Conservation (phyloP, 495 filamentous ascomycete species). For the Lasiosphaeria ovina region DNA sequence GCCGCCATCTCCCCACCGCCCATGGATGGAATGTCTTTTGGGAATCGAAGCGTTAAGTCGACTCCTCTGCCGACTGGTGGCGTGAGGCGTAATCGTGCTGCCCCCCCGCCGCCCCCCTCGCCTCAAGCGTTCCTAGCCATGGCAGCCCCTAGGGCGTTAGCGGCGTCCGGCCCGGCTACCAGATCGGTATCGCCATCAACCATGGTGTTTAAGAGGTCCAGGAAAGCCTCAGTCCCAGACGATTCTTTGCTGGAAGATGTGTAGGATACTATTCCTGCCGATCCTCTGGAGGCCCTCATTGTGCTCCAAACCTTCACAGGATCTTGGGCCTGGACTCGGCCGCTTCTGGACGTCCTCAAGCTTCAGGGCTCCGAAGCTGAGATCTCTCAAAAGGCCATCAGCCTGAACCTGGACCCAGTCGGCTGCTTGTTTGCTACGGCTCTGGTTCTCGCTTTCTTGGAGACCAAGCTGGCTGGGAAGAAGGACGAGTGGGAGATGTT, state of each 20-base stretch:
- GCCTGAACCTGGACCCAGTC: background rate
- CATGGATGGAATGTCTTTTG: background rate
- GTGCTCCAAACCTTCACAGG: slow-evolving; percentile 52
- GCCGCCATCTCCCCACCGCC: background rate
- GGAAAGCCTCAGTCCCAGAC: background rate
- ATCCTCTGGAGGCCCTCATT: slow-evolving; percentile 34
- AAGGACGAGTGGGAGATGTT: slow-evolving; percentile 57
- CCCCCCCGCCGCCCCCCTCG: no score
- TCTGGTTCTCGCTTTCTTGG: slow-evolving; percentile 50
- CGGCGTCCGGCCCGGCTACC: background rate
- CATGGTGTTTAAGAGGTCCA: background rate
- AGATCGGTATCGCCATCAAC: background rate
- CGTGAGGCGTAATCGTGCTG: background rate
- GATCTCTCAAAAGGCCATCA: background rate
- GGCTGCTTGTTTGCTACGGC: slow-evolving; percentile 41
- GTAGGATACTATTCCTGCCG: slow-evolving; percentile 3
- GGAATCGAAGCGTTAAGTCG: no score
- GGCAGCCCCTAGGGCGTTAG: background rate
- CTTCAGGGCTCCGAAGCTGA: slow-evolving; percentile 18
- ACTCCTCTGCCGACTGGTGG: background rate
- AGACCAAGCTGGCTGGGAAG: slow-evolving; percentile 36
- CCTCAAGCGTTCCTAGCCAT: background rate
- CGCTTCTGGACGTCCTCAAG: slow-evolving; percentile 22
- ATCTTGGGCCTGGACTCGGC: slow-evolving; percentile 35
- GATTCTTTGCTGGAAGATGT: background rate